A percentile compares a stretch with the other conserved stretches of the same genome.
phyloP scores from a whole-genome alignment of 2,329 filamentous ascomycete species.

The Lithohypha guttulata region DNA sequence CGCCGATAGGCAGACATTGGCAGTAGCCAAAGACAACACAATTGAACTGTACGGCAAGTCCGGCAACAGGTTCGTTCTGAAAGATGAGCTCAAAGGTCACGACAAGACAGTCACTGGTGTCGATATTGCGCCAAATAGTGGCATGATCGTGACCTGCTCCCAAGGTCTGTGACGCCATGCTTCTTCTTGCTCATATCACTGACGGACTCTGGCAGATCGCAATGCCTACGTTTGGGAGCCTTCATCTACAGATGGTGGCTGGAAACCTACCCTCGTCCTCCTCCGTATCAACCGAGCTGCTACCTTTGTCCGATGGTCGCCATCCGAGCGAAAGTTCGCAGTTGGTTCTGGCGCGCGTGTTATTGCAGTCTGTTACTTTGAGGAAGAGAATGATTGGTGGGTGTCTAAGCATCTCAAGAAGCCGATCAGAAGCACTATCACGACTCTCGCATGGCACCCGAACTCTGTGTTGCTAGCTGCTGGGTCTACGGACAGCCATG shows the following conservation, averaged over 20 bases:
- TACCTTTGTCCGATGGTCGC: constrained; percentile 94
- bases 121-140: constrained; percentile 81
- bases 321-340: constrained; percentile 92
- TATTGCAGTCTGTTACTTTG: constrained; percentile 96
- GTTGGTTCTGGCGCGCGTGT: constrained; percentile 92
- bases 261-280: constrained; percentile 93
- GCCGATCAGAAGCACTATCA: constrained; percentile 94
- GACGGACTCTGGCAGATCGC: constrained; percentile 51
- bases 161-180: constrained; percentile 54
- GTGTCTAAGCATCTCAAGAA: constrained; percentile 99
- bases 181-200: background rate
- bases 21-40: constrained; percentile 78
- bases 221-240: constrained; percentile 98
- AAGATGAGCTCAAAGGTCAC: constrained; percentile 89
- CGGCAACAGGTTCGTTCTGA: constrained; percentile 66
- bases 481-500: constrained; percentile 94
- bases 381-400: constrained; percentile 99
- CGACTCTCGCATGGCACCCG: constrained; percentile 89
- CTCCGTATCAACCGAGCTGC: constrained; percentile 94
- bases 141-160: constrained; percentile 93
- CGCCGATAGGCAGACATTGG: constrained; percentile 74
- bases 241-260: constrained; percentile 74
- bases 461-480: constrained; percentile 92
- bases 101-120: constrained; percentile 96
- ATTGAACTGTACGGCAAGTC: constrained; percentile 76